Evolutionary conservation across 352 stramenopile species (phyloP).

Genomic region (Phytophthora melonis): DNA sequence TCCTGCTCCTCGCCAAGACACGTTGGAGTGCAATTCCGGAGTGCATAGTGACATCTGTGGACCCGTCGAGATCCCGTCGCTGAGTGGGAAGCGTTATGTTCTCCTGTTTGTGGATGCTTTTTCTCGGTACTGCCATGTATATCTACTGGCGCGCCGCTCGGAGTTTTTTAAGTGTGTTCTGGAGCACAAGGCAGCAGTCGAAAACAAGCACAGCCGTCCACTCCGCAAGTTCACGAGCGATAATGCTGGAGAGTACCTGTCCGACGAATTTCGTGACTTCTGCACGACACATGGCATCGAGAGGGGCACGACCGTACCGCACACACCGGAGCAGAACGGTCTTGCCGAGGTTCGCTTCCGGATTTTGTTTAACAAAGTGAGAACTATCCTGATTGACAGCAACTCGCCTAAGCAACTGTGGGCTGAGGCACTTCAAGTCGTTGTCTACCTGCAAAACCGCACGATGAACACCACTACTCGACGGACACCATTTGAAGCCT

Average conservation of each 20-base stretch:
- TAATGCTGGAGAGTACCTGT: conserved; percentile 6
- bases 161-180: conserved; percentile 3
- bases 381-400: conserved; percentile 1
- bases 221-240: conserved; percentile 1
- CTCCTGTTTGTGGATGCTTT: conserved; percentile 11
- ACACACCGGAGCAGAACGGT: conserved; percentile 16
- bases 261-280: background rate
- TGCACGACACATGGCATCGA: background rate
- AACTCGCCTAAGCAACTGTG: conserved; percentile 12
- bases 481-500: background rate
- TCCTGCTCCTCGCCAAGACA: background rate
- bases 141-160: background rate
- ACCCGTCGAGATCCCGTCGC: background rate
- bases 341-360: conserved; percentile 5
- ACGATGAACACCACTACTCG: conserved; percentile 7
- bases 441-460: conserved; percentile 12
- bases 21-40: background rate
- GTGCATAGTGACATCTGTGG: background rate
- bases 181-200: background rate
- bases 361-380: background rate
- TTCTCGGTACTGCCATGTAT: conserved; percentile 6
- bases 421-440: conserved; percentile 1
- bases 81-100: conserved; percentile 7
- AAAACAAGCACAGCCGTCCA: conserved; percentile 6
- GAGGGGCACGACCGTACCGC: background rate